Percentiles rank a stretch among this genome's conserved stretches.
These are phyloP conservation scores for Scheffersomyces coipomensis DNA, from an alignment of 805 yeast species.

Conservation along the genomic window DNA sequence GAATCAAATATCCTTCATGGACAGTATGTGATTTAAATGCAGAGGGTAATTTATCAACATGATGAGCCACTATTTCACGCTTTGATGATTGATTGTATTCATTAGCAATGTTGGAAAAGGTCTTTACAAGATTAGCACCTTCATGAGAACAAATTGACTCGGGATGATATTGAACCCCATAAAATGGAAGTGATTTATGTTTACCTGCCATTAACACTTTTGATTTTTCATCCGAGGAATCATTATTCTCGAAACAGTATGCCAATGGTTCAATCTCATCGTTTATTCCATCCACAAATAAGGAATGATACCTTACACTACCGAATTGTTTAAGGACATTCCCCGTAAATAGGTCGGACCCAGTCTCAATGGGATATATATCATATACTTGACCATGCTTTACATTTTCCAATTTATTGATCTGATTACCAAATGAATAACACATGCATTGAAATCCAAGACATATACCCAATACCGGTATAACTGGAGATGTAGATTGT, in stretches of 20 bases:
- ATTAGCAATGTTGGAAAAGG: slow-evolving; percentile 57
- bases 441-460: slow-evolving; percentile 89
- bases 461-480: slow-evolving; percentile 88
- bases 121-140: slow-evolving; percentile 59
- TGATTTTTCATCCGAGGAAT: slow-evolving; percentile 12
- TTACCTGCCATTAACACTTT: slow-evolving; percentile 75
- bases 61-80: slow-evolving; percentile 11
- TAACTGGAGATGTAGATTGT: slow-evolving; percentile 9
- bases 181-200: slow-evolving; percentile 64
- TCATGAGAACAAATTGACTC: slow-evolving; percentile 82
- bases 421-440: slow-evolving; percentile 53
- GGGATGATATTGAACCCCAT: slow-evolving; percentile 96
- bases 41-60: not conserved
- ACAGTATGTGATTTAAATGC: slow-evolving; percentile 15
- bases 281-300: slow-evolving; percentile 46
- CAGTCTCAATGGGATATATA: slow-evolving; percentile 45
- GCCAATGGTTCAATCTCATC: slow-evolving; percentile 58
- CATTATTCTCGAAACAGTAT: slow-evolving; percentile 43
- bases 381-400: slow-evolving; percentile 84
- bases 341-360: slow-evolving; percentile 14
- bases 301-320: slow-evolving; percentile 88
- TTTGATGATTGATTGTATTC: slow-evolving; percentile 22
- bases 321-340: slow-evolving; percentile 34
- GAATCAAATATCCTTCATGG: slow-evolving; percentile 12
- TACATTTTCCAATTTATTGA: slow-evolving; percentile 54